Conservation (phyloP, 176 grass and related monocot species). For the Oryza brachyantha region DNA sequence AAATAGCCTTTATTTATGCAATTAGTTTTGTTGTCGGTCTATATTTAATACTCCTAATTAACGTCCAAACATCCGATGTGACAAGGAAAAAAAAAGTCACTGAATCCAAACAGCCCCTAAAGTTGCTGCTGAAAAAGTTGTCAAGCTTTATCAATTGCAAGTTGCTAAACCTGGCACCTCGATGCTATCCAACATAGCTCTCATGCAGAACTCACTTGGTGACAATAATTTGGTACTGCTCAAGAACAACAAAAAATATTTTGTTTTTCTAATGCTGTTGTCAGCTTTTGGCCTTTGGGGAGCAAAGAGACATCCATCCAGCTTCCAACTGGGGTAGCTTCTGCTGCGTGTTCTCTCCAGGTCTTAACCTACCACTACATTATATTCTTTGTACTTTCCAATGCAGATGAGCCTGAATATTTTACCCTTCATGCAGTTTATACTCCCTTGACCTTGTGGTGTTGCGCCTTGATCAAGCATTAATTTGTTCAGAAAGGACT, state of each 20-base stretch:
- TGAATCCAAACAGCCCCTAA: no score
- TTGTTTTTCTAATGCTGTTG: neutral
- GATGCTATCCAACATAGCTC: neutral
- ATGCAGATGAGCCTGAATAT: slow-evolving; percentile 6
- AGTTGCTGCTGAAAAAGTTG: neutral
- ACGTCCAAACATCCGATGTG: no score
- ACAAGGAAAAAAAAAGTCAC: no score
- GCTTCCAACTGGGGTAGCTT: slow-evolving; percentile 33
- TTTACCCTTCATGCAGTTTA: slow-evolving; percentile 17
- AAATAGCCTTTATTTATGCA: no score
- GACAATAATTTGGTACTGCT: slow-evolving; percentile 18
- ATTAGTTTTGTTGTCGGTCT: no score
- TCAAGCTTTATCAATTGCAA: slow-evolving; percentile 7
- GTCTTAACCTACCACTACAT: slow-evolving; percentile 14
- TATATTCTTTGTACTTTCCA: slow-evolving; percentile 8
- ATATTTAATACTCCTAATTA: no score
- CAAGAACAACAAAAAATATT: slow-evolving; percentile 6
- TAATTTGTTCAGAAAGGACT: slow-evolving; percentile 18
- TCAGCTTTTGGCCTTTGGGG: slow-evolving; percentile 24
- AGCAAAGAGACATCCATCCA: slow-evolving; percentile 27
- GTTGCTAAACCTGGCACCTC: slow-evolving; percentile 16
- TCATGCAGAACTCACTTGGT: slow-evolving; percentile 2
- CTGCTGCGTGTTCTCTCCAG: slow-evolving; percentile 1
- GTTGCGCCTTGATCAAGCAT: neutral
- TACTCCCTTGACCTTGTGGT: slow-evolving; percentile 11